Evolutionary conservation across 768 basidiomycete genomes (phyloP), one percentile per base, ranked within the genome.

Genomic region (Kwoniella newhampshirensis): DNA sequence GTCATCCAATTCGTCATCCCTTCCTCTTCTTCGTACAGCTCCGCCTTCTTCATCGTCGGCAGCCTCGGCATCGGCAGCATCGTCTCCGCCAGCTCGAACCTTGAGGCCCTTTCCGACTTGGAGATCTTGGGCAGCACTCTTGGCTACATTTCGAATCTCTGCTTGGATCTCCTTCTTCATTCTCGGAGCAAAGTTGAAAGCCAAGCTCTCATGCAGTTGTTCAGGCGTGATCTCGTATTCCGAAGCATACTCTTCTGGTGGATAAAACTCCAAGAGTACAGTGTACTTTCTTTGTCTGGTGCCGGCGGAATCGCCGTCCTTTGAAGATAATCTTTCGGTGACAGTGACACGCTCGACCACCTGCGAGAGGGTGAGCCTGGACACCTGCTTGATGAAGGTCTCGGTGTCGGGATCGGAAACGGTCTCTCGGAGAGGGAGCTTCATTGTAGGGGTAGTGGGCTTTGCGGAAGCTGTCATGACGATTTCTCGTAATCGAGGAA

Each of bases 361-460:
- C 74, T 98, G 90, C 4, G 93, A 88, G 20, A 98, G 83, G 8
- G 87, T 85, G 49, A 98, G 82, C 15, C 85, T 85, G 62, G 86
- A 91, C 17, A 90, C 89, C 54, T 85, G 82, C 76, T 94, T 94
- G 81, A 92, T 90, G 80, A 98, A 97, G 8, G 68, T 64, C 44
- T 84, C 83, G 57, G 90, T 79, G 45, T 87, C 83, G 18, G 81
- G 77, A 20, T 79, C 76, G 3, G 82, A 64, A 25, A 83, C 78
- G 25, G 80, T 82, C 0, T 80, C 76, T 9, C 82, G 81, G 39
- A 92, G 81, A 42, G 82, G 82, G 80, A 98, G 87, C 28, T 81
- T 85, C 96, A 99, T 99, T 4, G 91, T 97, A 6, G 96, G 96
- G 1, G 96, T 99, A 76, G 91, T 94, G 48, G 93, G 94, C 64